A percentile compares a stretch with the other conserved stretches of the same genome.
phyloP scores from a whole-genome alignment of 2,329 filamentous ascomycete species.

The Pseudogymnoascus sp. region DNA sequence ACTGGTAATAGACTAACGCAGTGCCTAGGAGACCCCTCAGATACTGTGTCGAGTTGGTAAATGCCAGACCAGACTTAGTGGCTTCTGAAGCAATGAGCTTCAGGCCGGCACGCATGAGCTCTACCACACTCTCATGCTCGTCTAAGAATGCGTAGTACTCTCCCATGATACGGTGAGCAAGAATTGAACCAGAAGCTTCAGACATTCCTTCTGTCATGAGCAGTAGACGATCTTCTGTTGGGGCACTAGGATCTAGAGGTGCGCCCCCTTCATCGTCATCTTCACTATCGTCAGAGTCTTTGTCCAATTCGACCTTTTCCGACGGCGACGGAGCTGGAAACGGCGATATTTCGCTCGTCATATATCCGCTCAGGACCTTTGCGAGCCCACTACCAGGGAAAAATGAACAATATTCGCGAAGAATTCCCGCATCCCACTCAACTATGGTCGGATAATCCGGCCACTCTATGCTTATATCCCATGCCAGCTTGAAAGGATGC shows the following conservation, averaged over 20 bases:
- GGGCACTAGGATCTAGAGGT: conserved; percentile 50
- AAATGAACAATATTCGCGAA: conserved; percentile 72
- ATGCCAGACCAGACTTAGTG: conserved; percentile 58
- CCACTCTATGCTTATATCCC: conserved; percentile 89
- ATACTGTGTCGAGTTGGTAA: conserved; percentile 65
- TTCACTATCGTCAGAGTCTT: conserved; percentile 40
- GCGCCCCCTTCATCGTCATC: conserved; percentile 49
- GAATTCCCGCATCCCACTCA: conserved; percentile 70
- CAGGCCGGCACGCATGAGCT: conserved; percentile 69
- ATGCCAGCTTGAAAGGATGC: conserved; percentile 80
- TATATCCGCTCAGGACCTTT: conserved; percentile 72
- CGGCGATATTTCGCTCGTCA: conserved; percentile 77
- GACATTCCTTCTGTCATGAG: conserved; percentile 71
- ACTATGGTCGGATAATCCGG: conserved; percentile 66
- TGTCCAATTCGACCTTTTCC: conserved; percentile 28
- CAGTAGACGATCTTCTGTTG: conserved; percentile 70
- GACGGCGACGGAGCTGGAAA: conserved; percentile 48
- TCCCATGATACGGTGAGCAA: conserved; percentile 76
- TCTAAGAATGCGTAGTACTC: conserved; percentile 80
- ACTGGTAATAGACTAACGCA: conserved; percentile 83
- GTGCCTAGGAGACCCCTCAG: conserved; percentile 74
- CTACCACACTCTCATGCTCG: conserved; percentile 74
- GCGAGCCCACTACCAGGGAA: conserved; percentile 80
- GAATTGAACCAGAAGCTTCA: conserved; percentile 57
- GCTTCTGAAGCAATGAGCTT: conserved; percentile 53